Evolutionary conservation across 2,329 filamentous ascomycete genomes (phyloP).

Genomic region (Nectriaceae sp.): DNA sequence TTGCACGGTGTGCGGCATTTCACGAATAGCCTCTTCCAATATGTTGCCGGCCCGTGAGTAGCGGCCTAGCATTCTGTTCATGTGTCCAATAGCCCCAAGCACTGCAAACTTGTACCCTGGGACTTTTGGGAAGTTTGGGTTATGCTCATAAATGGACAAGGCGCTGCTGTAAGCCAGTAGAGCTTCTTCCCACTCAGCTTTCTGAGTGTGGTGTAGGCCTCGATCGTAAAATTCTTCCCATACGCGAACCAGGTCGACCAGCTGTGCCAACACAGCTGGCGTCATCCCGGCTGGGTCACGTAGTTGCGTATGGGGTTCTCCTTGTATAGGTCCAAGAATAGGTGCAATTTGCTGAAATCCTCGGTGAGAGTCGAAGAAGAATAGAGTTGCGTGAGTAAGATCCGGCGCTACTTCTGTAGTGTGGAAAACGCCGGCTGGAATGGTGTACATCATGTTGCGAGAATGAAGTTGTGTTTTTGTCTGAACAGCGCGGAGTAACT

Average conservation of each 20-base stretch:
- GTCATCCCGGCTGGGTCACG: neutral
- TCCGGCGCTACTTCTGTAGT: constrained; percentile 28
- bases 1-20: constrained; percentile 12
- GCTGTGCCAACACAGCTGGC: neutral
- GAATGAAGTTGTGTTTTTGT: constrained; percentile 11
- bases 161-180: constrained; percentile 1
- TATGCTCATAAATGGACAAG: neutral
- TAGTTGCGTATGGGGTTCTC: neutral
- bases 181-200: constrained; percentile 2
- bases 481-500: constrained; percentile 14
- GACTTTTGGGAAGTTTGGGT: neutral
- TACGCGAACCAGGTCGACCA: neutral
- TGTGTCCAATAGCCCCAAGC: constrained; percentile 28
- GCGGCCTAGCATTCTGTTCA: constrained; percentile 32
- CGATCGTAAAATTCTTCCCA: constrained; percentile 1
- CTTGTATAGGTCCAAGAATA: constrained; percentile 26
- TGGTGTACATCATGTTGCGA: constrained; percentile 27
- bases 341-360: constrained; percentile 33
- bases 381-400: constrained; percentile 35
- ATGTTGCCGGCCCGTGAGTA: constrained; percentile 26
- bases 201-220: neutral
- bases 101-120: constrained; percentile 6
- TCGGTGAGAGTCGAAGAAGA: constrained; percentile 36
- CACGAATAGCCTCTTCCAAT: constrained; percentile 23
- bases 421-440: constrained; percentile 34